A percentile compares a stretch with the other conserved stretches of the same genome.
phyloP scores from a whole-genome alignment of 331 rosid genomes.

The Malus hybrid region DNA sequence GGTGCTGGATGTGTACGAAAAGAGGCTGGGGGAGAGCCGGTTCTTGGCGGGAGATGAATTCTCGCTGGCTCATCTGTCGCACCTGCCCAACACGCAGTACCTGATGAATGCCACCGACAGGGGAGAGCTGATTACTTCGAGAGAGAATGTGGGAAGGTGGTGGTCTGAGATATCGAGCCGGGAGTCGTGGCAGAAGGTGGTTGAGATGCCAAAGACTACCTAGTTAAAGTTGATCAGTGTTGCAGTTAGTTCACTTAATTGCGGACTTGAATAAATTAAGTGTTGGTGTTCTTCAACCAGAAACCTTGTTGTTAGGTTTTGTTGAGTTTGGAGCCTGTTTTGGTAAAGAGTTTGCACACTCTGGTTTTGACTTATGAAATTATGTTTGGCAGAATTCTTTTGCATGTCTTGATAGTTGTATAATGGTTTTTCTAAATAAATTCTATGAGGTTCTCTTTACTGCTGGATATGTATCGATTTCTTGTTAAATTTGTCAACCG shows the following conservation, averaged over 20 bases:
- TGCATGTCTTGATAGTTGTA: no score
- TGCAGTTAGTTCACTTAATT: not conserved
- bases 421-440: no score
- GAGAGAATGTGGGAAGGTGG: constrained; percentile 63
- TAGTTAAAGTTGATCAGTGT: not conserved
- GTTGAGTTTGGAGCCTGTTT: not conserved
- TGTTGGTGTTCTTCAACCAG: not conserved
- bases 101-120: constrained; percentile 26
- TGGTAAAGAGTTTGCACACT: not conserved
- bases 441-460: no score
- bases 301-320: not conserved
- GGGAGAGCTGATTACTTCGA: constrained; percentile 37
- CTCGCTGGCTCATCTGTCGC: constrained; percentile 82
- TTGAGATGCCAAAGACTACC: constrained; percentile 31
- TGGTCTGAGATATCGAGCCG: constrained; percentile 72
- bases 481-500: no score
- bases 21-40: constrained; percentile 46
- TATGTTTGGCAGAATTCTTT: no score
- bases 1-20: constrained; percentile 66
- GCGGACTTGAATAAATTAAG: not conserved
- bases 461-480: no score
- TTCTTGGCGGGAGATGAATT: constrained; percentile 73
- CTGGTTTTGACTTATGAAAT: not conserved
- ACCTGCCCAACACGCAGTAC: constrained; percentile 71
- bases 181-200: constrained; percentile 62